These are phyloP conservation scores for Aureobasidium mangrovei DNA, from an alignment of 2,329 filamentous ascomycete species.

Conservation along the genomic window DNA sequence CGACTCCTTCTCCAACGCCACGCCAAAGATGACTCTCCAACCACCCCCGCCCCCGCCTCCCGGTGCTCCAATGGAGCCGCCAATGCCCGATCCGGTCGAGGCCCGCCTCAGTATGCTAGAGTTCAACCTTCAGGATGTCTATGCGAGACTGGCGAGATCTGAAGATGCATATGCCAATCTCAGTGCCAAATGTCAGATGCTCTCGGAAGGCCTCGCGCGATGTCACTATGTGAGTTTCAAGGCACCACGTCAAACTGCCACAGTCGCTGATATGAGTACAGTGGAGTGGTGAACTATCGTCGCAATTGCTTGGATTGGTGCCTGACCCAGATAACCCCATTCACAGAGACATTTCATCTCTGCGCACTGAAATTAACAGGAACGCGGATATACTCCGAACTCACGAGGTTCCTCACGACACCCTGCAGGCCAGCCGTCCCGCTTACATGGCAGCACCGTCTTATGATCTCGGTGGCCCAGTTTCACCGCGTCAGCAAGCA, in stretches of 20 bases:
- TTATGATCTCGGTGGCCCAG: conserved; percentile 40
- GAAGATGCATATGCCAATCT: conserved; percentile 77
- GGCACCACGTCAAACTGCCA: not conserved
- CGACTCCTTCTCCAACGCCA: conserved; percentile 65
- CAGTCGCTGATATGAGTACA: conserved; percentile 33
- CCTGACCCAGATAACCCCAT: conserved; percentile 67
- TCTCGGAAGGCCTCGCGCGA: conserved; percentile 71
- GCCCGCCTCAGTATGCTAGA: conserved; percentile 67
- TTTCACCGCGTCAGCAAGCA: conserved; percentile 24
- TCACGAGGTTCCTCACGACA: conserved; percentile 56
- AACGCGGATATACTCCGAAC: conserved; percentile 51
- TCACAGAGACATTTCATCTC: conserved; percentile 60
- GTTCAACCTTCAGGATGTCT: conserved; percentile 73
- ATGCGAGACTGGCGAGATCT: conserved; percentile 63
- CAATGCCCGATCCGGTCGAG: conserved; percentile 71
- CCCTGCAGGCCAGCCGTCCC: conserved; percentile 53
- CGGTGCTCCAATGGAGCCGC: conserved; percentile 26
- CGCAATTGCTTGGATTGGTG: conserved; percentile 62
- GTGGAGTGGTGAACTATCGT: conserved; percentile 78
- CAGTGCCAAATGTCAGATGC: conserved; percentile 69
- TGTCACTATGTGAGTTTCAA: conserved; percentile 38
- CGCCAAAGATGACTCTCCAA: conserved; percentile 46
- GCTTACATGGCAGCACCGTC: conserved; percentile 50
- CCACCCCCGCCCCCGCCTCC: conserved; percentile 72
- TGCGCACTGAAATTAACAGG: conserved; percentile 55